Conservation (phyloP, 805 yeast species). For the Ogataea dorogensis region DNA sequence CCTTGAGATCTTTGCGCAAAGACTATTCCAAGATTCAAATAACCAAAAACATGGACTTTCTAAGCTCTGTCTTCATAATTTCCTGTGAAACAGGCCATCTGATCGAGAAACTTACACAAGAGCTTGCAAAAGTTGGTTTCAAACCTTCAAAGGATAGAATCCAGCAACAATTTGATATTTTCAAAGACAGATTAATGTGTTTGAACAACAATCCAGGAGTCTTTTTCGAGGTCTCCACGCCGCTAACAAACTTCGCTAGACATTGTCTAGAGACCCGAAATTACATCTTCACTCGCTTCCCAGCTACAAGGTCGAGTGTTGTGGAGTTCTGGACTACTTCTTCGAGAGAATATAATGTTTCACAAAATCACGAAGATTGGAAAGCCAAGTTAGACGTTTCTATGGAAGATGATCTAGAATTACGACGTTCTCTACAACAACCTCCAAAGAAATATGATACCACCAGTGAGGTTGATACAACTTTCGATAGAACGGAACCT, state of each 20-base stretch:
- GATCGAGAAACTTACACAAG: conserved; percentile 11
- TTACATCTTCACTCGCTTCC: conserved; percentile 18
- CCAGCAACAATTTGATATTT: conserved; percentile 11
- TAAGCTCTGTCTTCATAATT: conserved; percentile 12
- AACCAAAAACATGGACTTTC: conserved; percentile 7
- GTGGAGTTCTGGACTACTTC: conserved; percentile 29
- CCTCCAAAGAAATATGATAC: conserved; percentile 10
- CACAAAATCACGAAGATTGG: conserved; percentile 20
- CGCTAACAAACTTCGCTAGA: conserved; percentile 30
- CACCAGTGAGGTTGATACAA: conserved; percentile 2
- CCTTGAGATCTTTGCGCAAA: conserved; percentile 7
- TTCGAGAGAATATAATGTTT: conserved; percentile 22
- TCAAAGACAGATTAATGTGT: conserved; percentile 9
- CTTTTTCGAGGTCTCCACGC: conserved; percentile 25
- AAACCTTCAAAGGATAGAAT: conserved; percentile 12
- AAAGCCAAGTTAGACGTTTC: conserved; percentile 12
- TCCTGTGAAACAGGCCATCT: conserved; percentile 12
- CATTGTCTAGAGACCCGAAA: conserved; percentile 26
- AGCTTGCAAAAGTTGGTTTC: conserved; percentile 9
- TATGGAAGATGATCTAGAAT: conserved; percentile 27
- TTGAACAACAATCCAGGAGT: conserved; percentile 12
- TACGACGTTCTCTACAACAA: conserved; percentile 22
- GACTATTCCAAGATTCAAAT: conserved; percentile 5
- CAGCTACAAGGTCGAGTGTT: conserved; percentile 23
- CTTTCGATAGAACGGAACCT: conserved; percentile 1